Percentiles rank a stretch among this genome's conserved stretches.
Conservation (phyloP, 2,329 filamentous ascomycete species). For the Penicillium fuscoglaucum region DNA sequence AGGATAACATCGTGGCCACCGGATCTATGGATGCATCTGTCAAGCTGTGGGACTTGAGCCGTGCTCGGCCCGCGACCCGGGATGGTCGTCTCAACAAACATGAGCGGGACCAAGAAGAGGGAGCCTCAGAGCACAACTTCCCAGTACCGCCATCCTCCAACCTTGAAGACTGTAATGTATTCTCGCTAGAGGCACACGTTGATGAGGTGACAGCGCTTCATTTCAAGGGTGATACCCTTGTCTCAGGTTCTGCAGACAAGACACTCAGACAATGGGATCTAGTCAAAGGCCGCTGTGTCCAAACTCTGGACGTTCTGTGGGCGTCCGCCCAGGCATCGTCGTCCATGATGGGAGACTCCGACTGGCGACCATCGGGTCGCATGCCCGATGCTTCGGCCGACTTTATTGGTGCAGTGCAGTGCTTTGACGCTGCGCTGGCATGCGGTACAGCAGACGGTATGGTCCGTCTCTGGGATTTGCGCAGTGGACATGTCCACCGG, state of each 20-base stretch:
- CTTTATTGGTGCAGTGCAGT: slow-evolving; percentile 92
- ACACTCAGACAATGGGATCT: slow-evolving; percentile 97
- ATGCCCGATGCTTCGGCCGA: slow-evolving; percentile 70
- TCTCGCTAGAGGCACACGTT: slow-evolving; percentile 83
- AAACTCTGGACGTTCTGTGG: slow-evolving; percentile 97
- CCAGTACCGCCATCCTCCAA: slow-evolving; percentile 68
- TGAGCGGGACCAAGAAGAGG: slow-evolving; percentile 49
- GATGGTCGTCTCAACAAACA: slow-evolving; percentile 56
- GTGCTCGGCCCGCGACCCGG: slow-evolving; percentile 74
- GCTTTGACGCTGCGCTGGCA: slow-evolving; percentile 91
- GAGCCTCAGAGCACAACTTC: slow-evolving; percentile 51
- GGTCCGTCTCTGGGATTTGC: slow-evolving; percentile 94
- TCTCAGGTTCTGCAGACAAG: slow-evolving; percentile 96
- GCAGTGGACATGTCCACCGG: slow-evolving; percentile 94
- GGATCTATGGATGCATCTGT: slow-evolving; percentile 95
- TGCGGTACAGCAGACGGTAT: slow-evolving; percentile 97
- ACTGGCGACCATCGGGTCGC: slow-evolving; percentile 71
- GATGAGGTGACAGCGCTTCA: slow-evolving; percentile 93
- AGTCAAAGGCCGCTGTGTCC: slow-evolving; percentile 93
- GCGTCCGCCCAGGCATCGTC: slow-evolving; percentile 86
- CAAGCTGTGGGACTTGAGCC: slow-evolving; percentile 89
- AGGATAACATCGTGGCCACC: slow-evolving; percentile 92
- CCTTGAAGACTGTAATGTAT: slow-evolving; percentile 87
- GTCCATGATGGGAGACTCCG: slow-evolving; percentile 59
- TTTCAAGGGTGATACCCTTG: slow-evolving; percentile 83